Conservation (phyloP, 768 basidiomycete genomes). For the Trametes maxima region DNA sequence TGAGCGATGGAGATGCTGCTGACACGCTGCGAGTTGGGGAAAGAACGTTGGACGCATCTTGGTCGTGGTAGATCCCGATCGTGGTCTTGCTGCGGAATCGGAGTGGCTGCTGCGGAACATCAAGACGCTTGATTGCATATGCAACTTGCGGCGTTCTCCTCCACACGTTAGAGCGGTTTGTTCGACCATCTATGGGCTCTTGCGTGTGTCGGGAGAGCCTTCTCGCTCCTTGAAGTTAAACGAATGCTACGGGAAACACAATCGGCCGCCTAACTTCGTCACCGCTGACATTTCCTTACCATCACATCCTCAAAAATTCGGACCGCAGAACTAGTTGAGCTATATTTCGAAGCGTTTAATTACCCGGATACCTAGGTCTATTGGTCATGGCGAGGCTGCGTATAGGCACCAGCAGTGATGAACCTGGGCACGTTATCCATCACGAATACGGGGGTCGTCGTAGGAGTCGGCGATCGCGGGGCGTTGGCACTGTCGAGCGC, state of each 20-base stretch:
- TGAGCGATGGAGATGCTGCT: neutral
- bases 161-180: neutral
- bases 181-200: neutral
- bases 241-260: too few relatives aligned
- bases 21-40: neutral
- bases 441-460: slow-evolving; percentile 1
- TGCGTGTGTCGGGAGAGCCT: neutral
- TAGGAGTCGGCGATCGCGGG: neutral
- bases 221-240: too few relatives aligned
- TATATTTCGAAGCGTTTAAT: too few relatives aligned
- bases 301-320: too few relatives aligned
- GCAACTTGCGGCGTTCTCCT: neutral
- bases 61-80: neutral
- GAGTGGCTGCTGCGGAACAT: neutral
- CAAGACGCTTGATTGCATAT: neutral
- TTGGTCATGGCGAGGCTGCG: neutral
- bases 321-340: too few relatives aligned
- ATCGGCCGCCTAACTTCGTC: too few relatives aligned
- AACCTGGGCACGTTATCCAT: neutral
- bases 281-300: too few relatives aligned
- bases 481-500: neutral
- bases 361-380: neutral
- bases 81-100: neutral
- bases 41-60: neutral
- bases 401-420: neutral